phyloP scores from a whole-genome alignment of 1,284 basidiomycete genomes.

The Limonomyces culmigenus region DNA sequence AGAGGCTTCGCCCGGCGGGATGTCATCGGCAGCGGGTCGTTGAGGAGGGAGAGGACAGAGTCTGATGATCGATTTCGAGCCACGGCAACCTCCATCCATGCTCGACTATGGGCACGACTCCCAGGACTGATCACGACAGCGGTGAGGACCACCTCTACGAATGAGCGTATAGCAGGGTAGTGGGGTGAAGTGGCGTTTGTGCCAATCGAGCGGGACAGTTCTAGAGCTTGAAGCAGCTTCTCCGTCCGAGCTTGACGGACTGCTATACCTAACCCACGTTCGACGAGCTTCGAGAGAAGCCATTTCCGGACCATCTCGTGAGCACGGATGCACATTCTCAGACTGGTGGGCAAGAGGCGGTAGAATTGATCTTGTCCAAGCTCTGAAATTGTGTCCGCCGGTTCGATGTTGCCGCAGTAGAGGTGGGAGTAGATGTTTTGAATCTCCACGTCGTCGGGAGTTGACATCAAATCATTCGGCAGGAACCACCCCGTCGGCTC shows the following conservation, averaged over 20 bases:
- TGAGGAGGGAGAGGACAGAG: constrained; percentile 36
- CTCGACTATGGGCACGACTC: constrained; percentile 49
- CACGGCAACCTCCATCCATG: constrained; percentile 55
- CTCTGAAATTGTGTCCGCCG: constrained; percentile 52
- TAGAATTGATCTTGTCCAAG: constrained; percentile 50
- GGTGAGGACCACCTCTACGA: constrained; percentile 55
- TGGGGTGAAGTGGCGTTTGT: constrained; percentile 19
- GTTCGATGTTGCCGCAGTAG: constrained; percentile 53
- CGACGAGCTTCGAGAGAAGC: constrained; percentile 50
- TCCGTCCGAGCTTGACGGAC: constrained; percentile 57
- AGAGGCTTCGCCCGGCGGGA: constrained; percentile 29
- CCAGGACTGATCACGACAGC: constrained; percentile 60
- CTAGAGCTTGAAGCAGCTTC: constrained; percentile 40
- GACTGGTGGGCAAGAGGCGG: constrained; percentile 51
- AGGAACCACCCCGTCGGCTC: constrained; percentile 68
- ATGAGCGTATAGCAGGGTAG: constrained; percentile 51
- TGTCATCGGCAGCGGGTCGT: constrained; percentile 26
- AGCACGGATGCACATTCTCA: constrained; percentile 58
- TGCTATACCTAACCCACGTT: constrained; percentile 40
- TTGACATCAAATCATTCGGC: constrained; percentile 27
- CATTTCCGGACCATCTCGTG: constrained; percentile 62
- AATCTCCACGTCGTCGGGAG: constrained; percentile 49
- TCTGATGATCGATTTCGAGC: constrained; percentile 43
- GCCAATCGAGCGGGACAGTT: background rate
- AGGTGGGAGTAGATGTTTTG: constrained; percentile 47